These are phyloP conservation scores for Citrus australasica DNA, from an alignment of 345 rosid species.

Conservation along the genomic window DNA sequence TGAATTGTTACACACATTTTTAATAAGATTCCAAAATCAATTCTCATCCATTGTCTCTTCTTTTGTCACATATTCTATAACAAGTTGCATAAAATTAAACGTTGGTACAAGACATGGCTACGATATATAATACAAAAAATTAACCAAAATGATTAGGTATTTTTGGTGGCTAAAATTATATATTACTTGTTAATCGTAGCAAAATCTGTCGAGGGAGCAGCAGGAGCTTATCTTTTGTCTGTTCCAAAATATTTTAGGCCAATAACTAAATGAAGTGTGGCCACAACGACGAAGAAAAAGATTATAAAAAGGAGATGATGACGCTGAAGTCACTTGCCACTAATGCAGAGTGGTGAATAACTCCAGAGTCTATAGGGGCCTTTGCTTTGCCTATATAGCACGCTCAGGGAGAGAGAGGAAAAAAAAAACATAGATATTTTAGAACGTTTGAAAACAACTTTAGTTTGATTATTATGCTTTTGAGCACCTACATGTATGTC, in stretches of 20 bases:
- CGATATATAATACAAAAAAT: neutral
- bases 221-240: slow-evolving; percentile 7
- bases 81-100: slow-evolving; percentile 8
- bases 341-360: slow-evolving; percentile 13
- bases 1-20: neutral
- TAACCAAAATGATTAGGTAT: slow-evolving; percentile 22
- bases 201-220: neutral
- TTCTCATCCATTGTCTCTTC: slow-evolving; percentile 19
- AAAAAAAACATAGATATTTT: neutral
- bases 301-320: slow-evolving; percentile 24
- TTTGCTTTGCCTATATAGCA: slow-evolving; percentile 23
- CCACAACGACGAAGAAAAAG: slow-evolving; percentile 31
- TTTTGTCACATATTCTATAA: slow-evolving; percentile 6
- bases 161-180: slow-evolving; percentile 16
- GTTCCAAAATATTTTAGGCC: neutral
- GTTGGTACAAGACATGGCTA: neutral
- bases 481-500: slow-evolving; percentile 5
- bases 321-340: slow-evolving; percentile 44
- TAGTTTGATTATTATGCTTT: slow-evolving; percentile 12
- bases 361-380: neutral
- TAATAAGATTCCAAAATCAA: neutral
- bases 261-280: neutral
- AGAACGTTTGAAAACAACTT: slow-evolving; percentile 3
- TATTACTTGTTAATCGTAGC: slow-evolving; percentile 4
- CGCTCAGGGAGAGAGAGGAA: neutral